Percentiles rank a stretch among this genome's conserved stretches.
These are phyloP conservation scores for Acacia concinna DNA, from an alignment of 331 rosid species.

Conservation along the genomic window DNA sequence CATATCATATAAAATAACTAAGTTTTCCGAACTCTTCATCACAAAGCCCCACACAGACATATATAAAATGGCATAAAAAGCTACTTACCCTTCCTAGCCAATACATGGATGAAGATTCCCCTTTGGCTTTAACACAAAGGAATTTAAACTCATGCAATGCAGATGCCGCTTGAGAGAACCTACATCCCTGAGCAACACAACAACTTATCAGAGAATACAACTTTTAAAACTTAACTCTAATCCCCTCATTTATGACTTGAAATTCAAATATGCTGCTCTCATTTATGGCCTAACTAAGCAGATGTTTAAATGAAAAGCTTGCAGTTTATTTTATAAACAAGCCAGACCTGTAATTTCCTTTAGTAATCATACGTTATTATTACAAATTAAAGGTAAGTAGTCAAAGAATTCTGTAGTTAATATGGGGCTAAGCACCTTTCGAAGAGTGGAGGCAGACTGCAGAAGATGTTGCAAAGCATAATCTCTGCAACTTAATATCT, in stretches of 20 bases:
- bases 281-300: neutral
- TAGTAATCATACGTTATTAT: neutral
- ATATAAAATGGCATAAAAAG: neutral
- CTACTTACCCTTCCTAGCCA: constrained; percentile 87
- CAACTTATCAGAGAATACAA: constrained; percentile 24
- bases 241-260: neutral
- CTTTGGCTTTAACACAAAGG: constrained; percentile 62
- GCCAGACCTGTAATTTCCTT: neutral
- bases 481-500: constrained; percentile 70
- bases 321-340: neutral
- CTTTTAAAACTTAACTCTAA: neutral
- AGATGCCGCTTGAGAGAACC: constrained; percentile 91
- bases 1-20: neutral
- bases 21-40: too few relatives aligned
- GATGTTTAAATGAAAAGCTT: neutral
- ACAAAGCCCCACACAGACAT: neutral
- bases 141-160: constrained; percentile 86
- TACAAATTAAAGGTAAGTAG: neutral
- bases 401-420: neutral
- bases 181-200: constrained; percentile 64
- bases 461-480: constrained; percentile 68
- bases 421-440: constrained; percentile 59
- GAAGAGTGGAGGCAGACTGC: constrained; percentile 81
- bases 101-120: constrained; percentile 58
- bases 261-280: neutral